These are phyloP conservation scores for Malassezia pachydermatis DNA, from an alignment of 1,284 basidiomycete genomes.

Conservation along the genomic window DNA sequence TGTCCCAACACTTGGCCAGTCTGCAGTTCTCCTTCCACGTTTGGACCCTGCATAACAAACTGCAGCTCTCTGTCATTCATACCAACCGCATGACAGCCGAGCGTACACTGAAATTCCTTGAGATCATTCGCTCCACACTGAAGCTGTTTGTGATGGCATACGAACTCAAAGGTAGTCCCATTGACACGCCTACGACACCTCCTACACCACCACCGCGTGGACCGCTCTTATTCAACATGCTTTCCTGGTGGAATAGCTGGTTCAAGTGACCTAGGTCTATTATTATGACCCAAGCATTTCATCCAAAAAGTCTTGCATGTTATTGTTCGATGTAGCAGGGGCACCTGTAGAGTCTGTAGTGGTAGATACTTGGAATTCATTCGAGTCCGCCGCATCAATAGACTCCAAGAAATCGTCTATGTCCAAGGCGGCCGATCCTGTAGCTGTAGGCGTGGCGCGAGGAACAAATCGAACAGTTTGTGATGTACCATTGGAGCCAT, in stretches of 20 bases:
- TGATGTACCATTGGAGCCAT: not conserved
- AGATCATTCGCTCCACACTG: conserved; percentile 3
- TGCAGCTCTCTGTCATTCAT: conserved; percentile 15
- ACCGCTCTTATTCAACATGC: not conserved
- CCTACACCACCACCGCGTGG: not conserved
- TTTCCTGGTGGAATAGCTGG: not conserved
- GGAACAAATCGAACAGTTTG: conserved; percentile 3
- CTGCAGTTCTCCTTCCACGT: conserved; percentile 16
- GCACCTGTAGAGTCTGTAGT: too few species aligned
- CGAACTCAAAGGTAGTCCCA: conserved; percentile 5
- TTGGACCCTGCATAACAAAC: conserved; percentile 3
- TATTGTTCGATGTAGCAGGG: not conserved
- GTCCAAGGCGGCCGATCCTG: conserved; percentile 3
- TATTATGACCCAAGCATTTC: conserved; percentile 3
- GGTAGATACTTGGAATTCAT: not conserved
- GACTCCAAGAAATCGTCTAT: conserved; percentile 14
- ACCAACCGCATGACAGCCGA: conserved; percentile 4
- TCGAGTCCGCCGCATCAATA: not conserved
- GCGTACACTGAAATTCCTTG: conserved; percentile 4
- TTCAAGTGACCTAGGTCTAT: not conserved
- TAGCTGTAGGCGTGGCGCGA: not conserved
- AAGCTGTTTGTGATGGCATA: conserved; percentile 13
- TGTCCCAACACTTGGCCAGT: conserved; percentile 10
- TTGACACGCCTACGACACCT: not conserved
- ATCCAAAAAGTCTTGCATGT: conserved; percentile 8